These are phyloP conservation scores for Lichtheimia ornata DNA, from an alignment of 371 early-diverging fungal species.

Conservation along the genomic window DNA sequence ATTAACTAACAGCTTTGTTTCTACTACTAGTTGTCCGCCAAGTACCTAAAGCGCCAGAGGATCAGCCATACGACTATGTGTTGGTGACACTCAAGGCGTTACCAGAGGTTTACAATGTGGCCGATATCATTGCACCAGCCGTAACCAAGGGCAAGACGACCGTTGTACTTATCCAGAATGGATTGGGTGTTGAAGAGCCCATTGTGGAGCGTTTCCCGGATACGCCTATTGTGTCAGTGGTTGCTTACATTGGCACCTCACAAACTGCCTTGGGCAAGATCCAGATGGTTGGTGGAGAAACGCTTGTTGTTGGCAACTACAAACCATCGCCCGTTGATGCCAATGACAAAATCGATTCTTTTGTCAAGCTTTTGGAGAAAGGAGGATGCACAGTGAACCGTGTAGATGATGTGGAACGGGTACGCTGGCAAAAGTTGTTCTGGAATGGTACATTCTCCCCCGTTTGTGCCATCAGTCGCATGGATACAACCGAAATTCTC, in stretches of 20 bases:
- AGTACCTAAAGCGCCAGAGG: constrained; percentile 49
- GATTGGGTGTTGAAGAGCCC: constrained; percentile 79
- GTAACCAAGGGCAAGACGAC: constrained; percentile 57
- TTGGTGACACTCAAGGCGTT: constrained; percentile 78
- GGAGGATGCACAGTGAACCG: constrained; percentile 54
- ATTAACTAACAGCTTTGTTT: too few species aligned
- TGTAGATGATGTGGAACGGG: constrained; percentile 64
- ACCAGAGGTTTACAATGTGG: constrained; percentile 63
- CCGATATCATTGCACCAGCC: constrained; percentile 66
- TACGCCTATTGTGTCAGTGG: constrained; percentile 70
- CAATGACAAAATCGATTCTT: constrained; percentile 21
- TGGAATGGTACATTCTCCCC: constrained; percentile 87
- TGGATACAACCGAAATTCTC: constrained; percentile 66
- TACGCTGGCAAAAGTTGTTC: constrained; percentile 84
- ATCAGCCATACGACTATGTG: constrained; percentile 66
- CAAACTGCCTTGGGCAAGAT: constrained; percentile 68
- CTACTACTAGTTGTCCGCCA: constrained; percentile 45
- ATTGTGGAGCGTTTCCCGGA: constrained; percentile 61
- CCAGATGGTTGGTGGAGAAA: constrained; percentile 38
- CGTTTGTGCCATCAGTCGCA: constrained; percentile 67
- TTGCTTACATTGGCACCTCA: constrained; percentile 75
- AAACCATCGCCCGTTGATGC: constrained; percentile 26
- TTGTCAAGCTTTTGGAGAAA: constrained; percentile 44
- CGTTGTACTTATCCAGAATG: constrained; percentile 86
- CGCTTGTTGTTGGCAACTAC: constrained; percentile 36